Conservation (phyloP, 2,329 filamentous ascomycete genomes). For the Ophiostoma populinum region DNA sequence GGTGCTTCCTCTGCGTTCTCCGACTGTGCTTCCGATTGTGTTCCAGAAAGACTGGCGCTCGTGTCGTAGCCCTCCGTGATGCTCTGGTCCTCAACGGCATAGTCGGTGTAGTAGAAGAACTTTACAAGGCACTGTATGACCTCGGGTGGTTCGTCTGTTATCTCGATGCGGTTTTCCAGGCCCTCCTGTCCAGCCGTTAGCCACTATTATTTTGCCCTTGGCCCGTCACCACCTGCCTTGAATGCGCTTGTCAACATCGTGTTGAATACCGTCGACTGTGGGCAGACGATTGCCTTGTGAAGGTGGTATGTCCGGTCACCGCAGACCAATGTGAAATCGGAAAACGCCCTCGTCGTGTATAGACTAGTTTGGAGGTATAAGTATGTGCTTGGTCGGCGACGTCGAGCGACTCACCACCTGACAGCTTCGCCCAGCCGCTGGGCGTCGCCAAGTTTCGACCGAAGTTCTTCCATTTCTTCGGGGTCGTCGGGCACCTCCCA, state of each 20-base stretch:
- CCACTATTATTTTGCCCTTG: neutral
- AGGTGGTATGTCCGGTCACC: neutral
- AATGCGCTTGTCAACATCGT: constrained; percentile 1
- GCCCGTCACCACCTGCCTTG: neutral
- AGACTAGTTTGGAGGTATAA: too few relatives aligned
- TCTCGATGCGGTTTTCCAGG: neutral
- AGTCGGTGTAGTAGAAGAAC: neutral
- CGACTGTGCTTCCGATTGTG: too few relatives aligned
- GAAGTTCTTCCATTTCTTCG: too few relatives aligned
- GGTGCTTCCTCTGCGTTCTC: too few relatives aligned
- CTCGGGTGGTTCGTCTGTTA: neutral
- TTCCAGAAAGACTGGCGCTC: too few relatives aligned
- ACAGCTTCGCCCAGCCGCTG: too few relatives aligned
- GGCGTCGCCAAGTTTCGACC: too few relatives aligned
- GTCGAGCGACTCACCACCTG: too few relatives aligned
- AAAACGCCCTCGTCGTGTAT: neutral
- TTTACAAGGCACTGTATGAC: neutral
- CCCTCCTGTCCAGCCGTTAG: constrained; percentile 1
- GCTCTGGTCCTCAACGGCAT: neutral
- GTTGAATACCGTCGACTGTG: neutral
- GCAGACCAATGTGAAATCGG: constrained; percentile 1
- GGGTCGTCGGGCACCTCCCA: too few relatives aligned
- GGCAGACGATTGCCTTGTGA: constrained; percentile 2
- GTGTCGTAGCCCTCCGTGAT: too few relatives aligned
- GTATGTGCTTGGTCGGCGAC: too few relatives aligned